These are phyloP conservation scores for Noccaea bulbosa DNA, from an alignment of 345 rosid species.

Conservation along the genomic window DNA sequence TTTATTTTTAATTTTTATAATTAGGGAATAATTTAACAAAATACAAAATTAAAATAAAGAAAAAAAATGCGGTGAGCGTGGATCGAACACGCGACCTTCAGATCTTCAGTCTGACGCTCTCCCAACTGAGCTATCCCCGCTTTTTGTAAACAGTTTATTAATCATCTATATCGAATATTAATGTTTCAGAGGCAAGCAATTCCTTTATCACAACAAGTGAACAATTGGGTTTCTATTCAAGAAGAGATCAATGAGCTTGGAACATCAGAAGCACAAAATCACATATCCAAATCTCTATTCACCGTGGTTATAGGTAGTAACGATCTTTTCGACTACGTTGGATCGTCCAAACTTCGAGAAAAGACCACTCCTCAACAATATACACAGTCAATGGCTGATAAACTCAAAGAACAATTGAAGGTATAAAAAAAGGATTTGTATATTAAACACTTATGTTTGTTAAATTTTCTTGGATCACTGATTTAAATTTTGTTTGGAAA, in stretches of 20 bases:
- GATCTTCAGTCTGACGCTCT: constrained; percentile 99
- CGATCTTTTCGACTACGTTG: constrained; percentile 59
- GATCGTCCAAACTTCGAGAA: constrained; percentile 45
- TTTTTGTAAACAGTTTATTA: constrained; percentile 11
- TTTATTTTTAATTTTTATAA: too few relatives aligned
- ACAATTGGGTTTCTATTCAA: constrained; percentile 45
- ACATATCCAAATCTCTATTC: constrained; percentile 58
- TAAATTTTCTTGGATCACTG: background rate
- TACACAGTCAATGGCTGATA: constrained; percentile 49
- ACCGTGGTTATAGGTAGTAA: constrained; percentile 64
- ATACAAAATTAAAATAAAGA: too few relatives aligned
- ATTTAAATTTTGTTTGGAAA: background rate
- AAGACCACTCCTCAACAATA: constrained; percentile 49
- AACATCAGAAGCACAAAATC: constrained; percentile 44
- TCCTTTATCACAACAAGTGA: constrained; percentile 60
- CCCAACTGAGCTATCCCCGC: constrained; percentile 84
- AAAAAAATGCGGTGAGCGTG: constrained; percentile 75
- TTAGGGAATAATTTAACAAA: too few relatives aligned
- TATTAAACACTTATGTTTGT: background rate
- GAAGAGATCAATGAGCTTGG: constrained; percentile 42
- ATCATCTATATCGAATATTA: background rate
- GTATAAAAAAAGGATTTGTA: constrained; percentile 42
- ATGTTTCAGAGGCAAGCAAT: constrained; percentile 49
- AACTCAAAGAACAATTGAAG: constrained; percentile 63
- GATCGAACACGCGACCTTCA: constrained; percentile 99